A percentile compares a stretch with the other conserved stretches of the same genome.
Evolutionary conservation across 768 basidiomycete genomes (phyloP).

Genomic region (Auricularia sp.): DNA sequence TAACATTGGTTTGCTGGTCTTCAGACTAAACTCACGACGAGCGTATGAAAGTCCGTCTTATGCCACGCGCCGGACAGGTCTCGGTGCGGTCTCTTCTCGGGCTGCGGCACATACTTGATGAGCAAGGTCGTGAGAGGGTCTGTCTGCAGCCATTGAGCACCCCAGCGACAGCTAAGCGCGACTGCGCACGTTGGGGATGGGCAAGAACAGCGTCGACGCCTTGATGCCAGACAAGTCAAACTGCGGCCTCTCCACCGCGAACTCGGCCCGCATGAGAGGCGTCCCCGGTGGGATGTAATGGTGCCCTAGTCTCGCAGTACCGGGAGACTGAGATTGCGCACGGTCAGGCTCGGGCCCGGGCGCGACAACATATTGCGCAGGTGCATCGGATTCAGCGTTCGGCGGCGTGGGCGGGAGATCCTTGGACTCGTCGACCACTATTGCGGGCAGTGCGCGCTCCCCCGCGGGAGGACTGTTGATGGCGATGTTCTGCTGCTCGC

Average conservation of each 20-base stretch:
- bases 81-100: constrained; percentile 62
- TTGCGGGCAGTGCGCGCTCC: not conserved
- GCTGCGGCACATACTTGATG: constrained; percentile 73
- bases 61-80: constrained; percentile 70
- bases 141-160: constrained; percentile 38
- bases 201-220: constrained; percentile 64
- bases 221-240: constrained; percentile 1
- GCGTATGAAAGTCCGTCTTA: constrained; percentile 59
- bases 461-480: not conserved
- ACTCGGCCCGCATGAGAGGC: not conserved
- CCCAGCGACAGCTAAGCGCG: constrained; percentile 19
- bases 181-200: constrained; percentile 81
- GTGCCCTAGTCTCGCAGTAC: not conserved
- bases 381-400: not conserved
- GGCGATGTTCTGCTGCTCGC: not conserved
- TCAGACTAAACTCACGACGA: constrained; percentile 51
- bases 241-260: not conserved
- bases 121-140: constrained; percentile 74
- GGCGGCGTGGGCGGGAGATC: not conserved
- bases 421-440: not conserved
- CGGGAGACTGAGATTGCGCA: not conserved
- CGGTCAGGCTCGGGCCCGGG: not conserved
- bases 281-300: not conserved
- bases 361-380: not conserved
- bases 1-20: not conserved